phyloP scores from a whole-genome alignment of 495 filamentous ascomycete genomes.

The Choiromyces venosus region DNA sequence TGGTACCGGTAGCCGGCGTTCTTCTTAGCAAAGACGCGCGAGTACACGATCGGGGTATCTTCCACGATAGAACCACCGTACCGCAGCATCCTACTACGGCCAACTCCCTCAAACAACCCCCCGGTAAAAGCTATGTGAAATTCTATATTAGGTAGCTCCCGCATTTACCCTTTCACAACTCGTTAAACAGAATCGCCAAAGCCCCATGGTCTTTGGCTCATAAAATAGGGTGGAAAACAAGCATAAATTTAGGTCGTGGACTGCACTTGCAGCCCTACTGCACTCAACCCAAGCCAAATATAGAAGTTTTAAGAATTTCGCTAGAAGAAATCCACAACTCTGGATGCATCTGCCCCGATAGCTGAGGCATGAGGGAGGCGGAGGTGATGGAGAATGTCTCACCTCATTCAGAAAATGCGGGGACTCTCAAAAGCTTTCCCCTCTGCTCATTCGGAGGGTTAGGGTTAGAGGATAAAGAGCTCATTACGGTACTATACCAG shows the following conservation, averaged over 20 bases:
- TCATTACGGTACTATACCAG: neutral
- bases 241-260: neutral
- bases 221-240: neutral
- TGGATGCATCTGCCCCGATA: neutral
- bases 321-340: neutral
- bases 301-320: neutral
- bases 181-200: no score
- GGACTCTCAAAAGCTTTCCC: neutral
- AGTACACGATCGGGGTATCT: no score
- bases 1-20: no score
- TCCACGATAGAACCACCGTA: no score
- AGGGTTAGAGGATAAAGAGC: neutral
- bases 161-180: no score
- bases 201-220: no score
- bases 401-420: neutral
- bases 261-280: neutral
- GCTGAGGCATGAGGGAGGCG: neutral
- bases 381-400: neutral
- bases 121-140: no score
- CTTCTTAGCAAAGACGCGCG: no score
- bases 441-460: neutral
- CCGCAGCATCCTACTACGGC: no score
- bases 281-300: neutral
- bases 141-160: no score
- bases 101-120: no score